These are phyloP conservation scores for Litchi chinensis DNA, from an alignment of 345 rosid species.

Conservation along the genomic window DNA sequence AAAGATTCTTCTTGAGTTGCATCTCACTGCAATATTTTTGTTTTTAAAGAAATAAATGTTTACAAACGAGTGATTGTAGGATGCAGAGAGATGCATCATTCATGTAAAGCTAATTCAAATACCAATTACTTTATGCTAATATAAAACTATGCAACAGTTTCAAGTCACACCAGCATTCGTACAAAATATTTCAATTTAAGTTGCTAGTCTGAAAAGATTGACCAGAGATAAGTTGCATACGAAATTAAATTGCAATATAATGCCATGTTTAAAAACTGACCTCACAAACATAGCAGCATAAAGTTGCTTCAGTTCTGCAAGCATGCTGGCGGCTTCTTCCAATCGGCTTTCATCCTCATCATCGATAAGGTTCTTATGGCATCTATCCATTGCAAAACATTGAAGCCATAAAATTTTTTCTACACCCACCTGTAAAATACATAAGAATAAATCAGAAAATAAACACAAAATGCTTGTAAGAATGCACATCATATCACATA, in stretches of 20 bases:
- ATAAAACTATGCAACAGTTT: background rate
- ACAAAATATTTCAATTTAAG: background rate
- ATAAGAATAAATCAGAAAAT: background rate
- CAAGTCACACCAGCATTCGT: background rate
- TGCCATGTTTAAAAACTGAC: slow-evolving; percentile 11
- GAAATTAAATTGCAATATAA: background rate
- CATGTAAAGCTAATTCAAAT: background rate
- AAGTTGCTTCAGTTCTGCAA: too few relatives aligned
- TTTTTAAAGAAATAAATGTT: too few relatives aligned
- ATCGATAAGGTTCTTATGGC: background rate
- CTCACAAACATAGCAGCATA: background rate
- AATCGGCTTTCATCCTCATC: background rate
- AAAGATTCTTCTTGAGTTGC: slow-evolving; percentile 9
- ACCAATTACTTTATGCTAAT: background rate
- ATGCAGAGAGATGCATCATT: background rate
- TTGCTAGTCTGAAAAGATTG: background rate
- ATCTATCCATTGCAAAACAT: background rate
- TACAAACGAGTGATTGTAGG: too few relatives aligned
- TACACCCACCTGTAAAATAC: slow-evolving; percentile 13
- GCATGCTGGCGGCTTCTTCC: too few relatives aligned
- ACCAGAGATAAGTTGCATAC: background rate
- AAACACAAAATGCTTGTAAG: background rate
- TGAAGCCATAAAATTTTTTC: background rate
- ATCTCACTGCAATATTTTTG: slow-evolving; percentile 6
- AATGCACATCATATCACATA: background rate